phyloP scores from a whole-genome alignment of 176 grass and related monocot genomes.

The Thinopyrum elongatum region DNA sequence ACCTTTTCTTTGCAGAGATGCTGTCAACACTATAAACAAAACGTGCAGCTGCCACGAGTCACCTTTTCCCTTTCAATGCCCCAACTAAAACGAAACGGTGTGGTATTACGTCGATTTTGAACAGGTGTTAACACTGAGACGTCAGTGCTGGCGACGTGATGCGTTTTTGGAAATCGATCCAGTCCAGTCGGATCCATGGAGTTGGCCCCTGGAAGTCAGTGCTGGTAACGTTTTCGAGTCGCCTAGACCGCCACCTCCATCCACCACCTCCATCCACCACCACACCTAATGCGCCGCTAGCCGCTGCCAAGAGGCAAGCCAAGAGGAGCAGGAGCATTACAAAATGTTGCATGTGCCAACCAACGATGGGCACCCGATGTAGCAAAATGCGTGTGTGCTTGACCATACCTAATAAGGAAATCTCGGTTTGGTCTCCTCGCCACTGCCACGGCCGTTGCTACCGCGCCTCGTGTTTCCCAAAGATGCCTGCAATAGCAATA shows the following conservation, averaged over 20 bases:
- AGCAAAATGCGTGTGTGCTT: background rate
- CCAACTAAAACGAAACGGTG: background rate
- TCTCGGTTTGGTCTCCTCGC: conserved; percentile 15
- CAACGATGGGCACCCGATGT: conserved; percentile 3
- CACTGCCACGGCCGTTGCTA: conserved; percentile 25
- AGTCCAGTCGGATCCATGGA: conserved; percentile 14
- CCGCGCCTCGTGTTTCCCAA: conserved; percentile 31
- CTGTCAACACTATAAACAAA: conserved; percentile 24
- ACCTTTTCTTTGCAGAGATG: background rate
- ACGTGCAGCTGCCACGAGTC: conserved; percentile 20
- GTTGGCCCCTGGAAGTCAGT: conserved; percentile 9
- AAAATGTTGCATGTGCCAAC: conserved; percentile 8
- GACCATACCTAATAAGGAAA: conserved; percentile 8
- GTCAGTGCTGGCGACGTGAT: conserved; percentile 34
- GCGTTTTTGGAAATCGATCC: conserved; percentile 10
- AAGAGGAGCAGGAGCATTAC: conserved; percentile 17
- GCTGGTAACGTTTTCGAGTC: conserved; percentile 38
- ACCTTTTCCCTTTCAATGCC: conserved; percentile 11
- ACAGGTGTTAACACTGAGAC: conserved; percentile 32
- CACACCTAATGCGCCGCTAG: conserved; percentile 23
- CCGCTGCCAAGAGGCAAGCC: conserved; percentile 32
- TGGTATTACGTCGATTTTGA: conserved; percentile 27
- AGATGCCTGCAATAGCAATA: conserved; percentile 35
- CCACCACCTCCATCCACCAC: too few species aligned
- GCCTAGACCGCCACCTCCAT: background rate